A percentile compares a stretch with the other conserved stretches of the same genome.
Conservation (phyloP, 2,329 filamentous ascomycete species). For the Domatiomyces catenatus region DNA sequence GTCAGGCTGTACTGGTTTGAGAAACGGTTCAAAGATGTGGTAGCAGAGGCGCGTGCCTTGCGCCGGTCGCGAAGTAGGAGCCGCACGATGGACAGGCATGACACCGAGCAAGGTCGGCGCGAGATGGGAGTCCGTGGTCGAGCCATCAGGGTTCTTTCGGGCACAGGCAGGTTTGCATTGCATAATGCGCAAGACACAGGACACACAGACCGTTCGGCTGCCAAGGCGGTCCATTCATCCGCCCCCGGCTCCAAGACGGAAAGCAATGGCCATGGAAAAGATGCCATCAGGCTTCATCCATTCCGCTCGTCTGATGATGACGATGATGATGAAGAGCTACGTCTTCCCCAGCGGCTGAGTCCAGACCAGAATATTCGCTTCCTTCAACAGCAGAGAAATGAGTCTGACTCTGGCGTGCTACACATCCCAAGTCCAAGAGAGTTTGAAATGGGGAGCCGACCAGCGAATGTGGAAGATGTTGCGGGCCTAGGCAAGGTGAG, state of each 20-base stretch:
- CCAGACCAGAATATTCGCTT: conserved; percentile 78
- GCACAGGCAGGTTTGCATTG: conserved; percentile 6
- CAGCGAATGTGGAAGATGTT: conserved; percentile 41
- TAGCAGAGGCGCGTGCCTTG: conserved; percentile 52
- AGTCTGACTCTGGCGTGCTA: conserved; percentile 55
- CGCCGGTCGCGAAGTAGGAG: conserved; percentile 44
- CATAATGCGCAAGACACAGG: background rate
- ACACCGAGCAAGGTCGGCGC: conserved; percentile 15
- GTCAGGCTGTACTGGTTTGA: conserved; percentile 96
- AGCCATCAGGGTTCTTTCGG: conserved; percentile 20
- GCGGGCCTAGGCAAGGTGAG: conserved; percentile 23
- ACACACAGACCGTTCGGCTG: conserved; percentile 1
- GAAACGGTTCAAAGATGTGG: conserved; percentile 78
- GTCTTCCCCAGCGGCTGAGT: conserved; percentile 37
- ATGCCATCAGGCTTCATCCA: background rate
- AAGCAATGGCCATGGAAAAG: background rate
- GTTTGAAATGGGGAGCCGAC: conserved; percentile 65
- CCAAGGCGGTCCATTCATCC: conserved; percentile 14
- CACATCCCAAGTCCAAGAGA: conserved; percentile 87
- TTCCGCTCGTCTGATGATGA: background rate
- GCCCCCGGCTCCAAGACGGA: conserved; percentile 1
- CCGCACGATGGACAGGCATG: conserved; percentile 31
- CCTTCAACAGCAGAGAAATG: conserved; percentile 65
- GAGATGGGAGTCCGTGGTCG: conserved; percentile 17
- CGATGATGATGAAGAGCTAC: conserved; percentile 27